phyloP scores from a whole-genome alignment of 805 yeast genomes.

The Aciculoconidium aculeatum region DNA sequence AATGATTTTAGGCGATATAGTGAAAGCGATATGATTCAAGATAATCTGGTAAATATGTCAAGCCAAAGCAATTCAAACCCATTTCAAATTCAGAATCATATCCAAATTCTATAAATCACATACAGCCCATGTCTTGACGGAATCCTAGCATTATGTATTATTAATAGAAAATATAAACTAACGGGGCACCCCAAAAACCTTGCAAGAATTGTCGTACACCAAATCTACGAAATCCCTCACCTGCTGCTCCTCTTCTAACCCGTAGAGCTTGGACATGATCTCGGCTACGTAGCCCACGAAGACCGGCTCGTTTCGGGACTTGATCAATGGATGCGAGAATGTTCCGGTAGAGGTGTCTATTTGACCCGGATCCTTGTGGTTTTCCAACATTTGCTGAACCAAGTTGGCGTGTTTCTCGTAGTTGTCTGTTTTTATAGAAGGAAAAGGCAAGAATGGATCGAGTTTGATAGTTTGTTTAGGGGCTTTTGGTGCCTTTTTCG shows the following conservation, averaged over 20 bases:
- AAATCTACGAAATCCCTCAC: constrained; percentile 28
- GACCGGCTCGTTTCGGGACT: constrained; percentile 91
- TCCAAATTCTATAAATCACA: no score
- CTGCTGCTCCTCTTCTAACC: constrained; percentile 21
- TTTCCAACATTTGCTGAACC: constrained; percentile 9
- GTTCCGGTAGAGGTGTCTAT: constrained; percentile 16
- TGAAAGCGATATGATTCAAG: no score
- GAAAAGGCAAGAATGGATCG: constrained; percentile 54
- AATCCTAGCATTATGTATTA: no score
- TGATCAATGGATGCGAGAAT: constrained; percentile 48
- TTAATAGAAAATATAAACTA: no score
- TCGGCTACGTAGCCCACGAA: constrained; percentile 75
- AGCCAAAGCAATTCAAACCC: no score
- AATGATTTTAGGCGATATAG: no score
- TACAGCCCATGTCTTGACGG: no score
- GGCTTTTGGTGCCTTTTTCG: constrained; percentile 2
- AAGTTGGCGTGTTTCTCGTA: constrained; percentile 28
- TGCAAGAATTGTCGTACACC: constrained; percentile 31
- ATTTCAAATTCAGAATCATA: no score
- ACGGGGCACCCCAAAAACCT: constrained; percentile 23
- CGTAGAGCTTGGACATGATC: constrained; percentile 29
- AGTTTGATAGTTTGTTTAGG: constrained; percentile 26
- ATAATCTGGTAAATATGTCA: no score
- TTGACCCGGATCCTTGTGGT: constrained; percentile 6
- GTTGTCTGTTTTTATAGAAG: constrained; percentile 61